phyloP scores from a whole-genome alignment of 1,284 basidiomycete species.

The Ustilago loliicola region DNA sequence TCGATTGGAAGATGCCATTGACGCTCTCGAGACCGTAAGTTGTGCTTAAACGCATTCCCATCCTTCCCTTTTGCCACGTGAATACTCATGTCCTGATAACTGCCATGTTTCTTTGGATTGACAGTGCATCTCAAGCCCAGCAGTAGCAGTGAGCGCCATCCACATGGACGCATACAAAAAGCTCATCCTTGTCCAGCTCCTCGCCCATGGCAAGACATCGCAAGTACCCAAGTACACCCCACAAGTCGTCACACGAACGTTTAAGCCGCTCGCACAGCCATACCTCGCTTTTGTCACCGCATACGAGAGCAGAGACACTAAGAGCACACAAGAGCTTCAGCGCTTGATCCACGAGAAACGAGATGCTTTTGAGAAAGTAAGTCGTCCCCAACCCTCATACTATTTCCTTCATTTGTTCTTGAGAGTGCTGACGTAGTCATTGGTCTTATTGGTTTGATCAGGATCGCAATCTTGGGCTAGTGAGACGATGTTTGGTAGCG shows the following conservation, averaged over 20 bases:
- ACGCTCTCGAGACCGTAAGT: constrained; percentile 55
- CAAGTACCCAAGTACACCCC: constrained; percentile 36
- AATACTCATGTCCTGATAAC: too few species aligned
- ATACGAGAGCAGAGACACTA: constrained; percentile 29
- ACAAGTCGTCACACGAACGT: constrained; percentile 26
- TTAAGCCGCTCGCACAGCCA: constrained; percentile 28
- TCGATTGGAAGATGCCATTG: constrained; percentile 44
- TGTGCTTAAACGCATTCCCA: neutral
- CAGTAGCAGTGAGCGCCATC: constrained; percentile 77
- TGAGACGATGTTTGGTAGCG: constrained; percentile 77
- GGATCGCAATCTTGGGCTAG: constrained; percentile 80
- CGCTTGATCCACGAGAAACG: constrained; percentile 29
- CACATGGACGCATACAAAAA: constrained; percentile 89
- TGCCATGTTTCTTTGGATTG: too few species aligned
- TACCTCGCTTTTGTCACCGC: constrained; percentile 32
- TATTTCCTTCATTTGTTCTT: constrained; percentile 58
- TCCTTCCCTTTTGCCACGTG: too few species aligned
- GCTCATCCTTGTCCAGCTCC: constrained; percentile 80
- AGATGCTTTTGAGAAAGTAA: constrained; percentile 27
- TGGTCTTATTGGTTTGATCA: neutral
- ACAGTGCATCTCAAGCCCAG: constrained; percentile 77
- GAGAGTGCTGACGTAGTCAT: neutral
- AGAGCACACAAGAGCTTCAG: constrained; percentile 8
- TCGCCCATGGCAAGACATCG: constrained; percentile 76
- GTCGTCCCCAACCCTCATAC: neutral